These are phyloP conservation scores for Annulohypoxylon stygium DNA, from an alignment of 495 filamentous ascomycete genomes.

Conservation along the genomic window DNA sequence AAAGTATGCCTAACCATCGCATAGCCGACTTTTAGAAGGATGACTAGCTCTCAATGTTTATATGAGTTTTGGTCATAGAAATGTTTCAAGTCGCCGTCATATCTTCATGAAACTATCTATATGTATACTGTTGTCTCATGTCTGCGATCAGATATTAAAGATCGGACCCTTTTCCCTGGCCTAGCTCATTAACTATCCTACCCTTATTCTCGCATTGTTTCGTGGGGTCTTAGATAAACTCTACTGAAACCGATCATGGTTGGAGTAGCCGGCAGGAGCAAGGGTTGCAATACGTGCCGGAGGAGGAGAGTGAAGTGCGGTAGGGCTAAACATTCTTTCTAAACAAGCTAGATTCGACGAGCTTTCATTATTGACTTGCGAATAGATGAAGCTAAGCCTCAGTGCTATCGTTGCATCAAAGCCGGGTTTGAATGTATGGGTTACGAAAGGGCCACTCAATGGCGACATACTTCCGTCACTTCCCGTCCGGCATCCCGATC, in stretches of 20 bases:
- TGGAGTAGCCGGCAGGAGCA: slow-evolving; percentile 51
- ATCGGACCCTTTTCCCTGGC: slow-evolving; percentile 3
- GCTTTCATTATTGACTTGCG: not conserved
- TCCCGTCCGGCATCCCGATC: slow-evolving; percentile 12
- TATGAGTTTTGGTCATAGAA: slow-evolving; percentile 18
- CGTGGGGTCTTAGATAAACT: not conserved
- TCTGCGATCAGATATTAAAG: not conserved
- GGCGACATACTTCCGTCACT: slow-evolving; percentile 42
- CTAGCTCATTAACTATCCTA: not conserved
- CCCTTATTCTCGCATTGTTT: not conserved
- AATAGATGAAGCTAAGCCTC: slow-evolving; percentile 49
- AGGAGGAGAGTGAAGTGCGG: slow-evolving; percentile 50
- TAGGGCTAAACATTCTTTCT: slow-evolving; percentile 21
- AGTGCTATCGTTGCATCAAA: slow-evolving; percentile 45
- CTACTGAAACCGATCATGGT: slow-evolving; percentile 38
- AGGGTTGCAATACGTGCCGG: slow-evolving; percentile 52
- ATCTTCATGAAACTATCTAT: slow-evolving; percentile 17
- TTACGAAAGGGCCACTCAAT: slow-evolving; percentile 43
- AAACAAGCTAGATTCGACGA: not conserved
- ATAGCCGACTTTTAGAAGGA: slow-evolving; percentile 27
- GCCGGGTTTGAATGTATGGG: slow-evolving; percentile 46
- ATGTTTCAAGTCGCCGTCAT: slow-evolving; percentile 12
- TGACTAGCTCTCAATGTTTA: slow-evolving; percentile 13
- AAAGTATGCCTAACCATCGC: slow-evolving; percentile 21
- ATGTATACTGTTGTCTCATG: slow-evolving; percentile 8